phyloP scores from a whole-genome alignment of 257 asterid species.

The Salvia hispanica region DNA sequence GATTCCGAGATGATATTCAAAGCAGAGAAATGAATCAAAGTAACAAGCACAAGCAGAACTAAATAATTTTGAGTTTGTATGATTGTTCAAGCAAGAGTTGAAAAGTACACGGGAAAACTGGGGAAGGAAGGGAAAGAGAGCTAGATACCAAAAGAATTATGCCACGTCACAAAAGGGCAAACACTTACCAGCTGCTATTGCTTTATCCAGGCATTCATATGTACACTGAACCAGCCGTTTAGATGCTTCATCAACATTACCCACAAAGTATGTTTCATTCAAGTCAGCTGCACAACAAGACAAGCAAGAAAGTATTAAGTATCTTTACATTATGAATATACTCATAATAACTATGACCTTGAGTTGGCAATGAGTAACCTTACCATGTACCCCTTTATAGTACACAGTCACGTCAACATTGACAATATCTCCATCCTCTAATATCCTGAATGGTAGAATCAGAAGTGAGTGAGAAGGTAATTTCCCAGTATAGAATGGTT shows the following conservation, averaged over 20 bases:
- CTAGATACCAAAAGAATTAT: neutral
- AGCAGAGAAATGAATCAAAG: constrained; percentile 4
- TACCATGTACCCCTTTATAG: constrained; percentile 95
- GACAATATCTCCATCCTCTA: constrained; percentile 97
- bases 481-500: neutral
- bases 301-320: constrained; percentile 7
- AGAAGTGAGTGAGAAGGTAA: constrained; percentile 27
- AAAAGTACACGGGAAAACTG: neutral
- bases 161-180: constrained; percentile 12
- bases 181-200: constrained; percentile 78
- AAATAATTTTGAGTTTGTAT: neutral
- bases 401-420: constrained; percentile 87
- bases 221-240: constrained; percentile 81
- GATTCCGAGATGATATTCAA: neutral
- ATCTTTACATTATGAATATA: neutral
- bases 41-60: neutral
- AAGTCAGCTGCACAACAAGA: constrained; percentile 73
- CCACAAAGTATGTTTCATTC: constrained; percentile 93
- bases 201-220: constrained; percentile 93
- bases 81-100: neutral
- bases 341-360: neutral
- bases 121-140: neutral
- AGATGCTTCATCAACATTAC: constrained; percentile 91
- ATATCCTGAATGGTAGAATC: constrained; percentile 57
- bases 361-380: constrained; percentile 22